phyloP scores from a whole-genome alignment of 2,329 filamentous ascomycete genomes.

The Neoascochyta sp. region DNA sequence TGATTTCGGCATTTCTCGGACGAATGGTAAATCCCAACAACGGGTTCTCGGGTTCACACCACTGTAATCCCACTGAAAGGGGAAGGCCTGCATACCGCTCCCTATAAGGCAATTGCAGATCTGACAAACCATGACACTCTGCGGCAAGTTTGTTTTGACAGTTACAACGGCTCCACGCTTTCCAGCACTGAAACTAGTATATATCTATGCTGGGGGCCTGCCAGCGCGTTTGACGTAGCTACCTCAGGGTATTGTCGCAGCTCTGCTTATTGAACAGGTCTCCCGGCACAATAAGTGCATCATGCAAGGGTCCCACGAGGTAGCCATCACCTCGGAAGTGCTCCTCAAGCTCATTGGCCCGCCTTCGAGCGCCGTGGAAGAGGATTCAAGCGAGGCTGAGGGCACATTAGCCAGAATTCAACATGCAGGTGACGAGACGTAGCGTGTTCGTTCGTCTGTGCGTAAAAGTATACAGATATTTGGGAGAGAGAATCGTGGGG shows the following conservation, averaged over 20 bases:
- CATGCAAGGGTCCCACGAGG: conserved; percentile 47
- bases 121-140: conserved; percentile 52
- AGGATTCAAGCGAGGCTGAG: conserved; percentile 47
- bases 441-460: conserved; percentile 42
- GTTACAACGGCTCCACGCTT: conserved; percentile 48
- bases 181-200: conserved; percentile 57
- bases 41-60: conserved; percentile 59
- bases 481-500: conserved; percentile 1
- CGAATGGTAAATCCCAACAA: conserved; percentile 58
- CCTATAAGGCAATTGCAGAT: too few relatives aligned
- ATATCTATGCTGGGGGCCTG: conserved; percentile 49
- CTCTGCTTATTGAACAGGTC: conserved; percentile 50
- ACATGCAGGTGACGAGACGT: conserved; percentile 45
- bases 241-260: conserved; percentile 50
- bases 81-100: conserved; percentile 2
- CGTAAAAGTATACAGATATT: conserved; percentile 33
- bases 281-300: conserved; percentile 48
- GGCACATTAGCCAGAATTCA: conserved; percentile 42
- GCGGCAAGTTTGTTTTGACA: conserved; percentile 53
- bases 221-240: conserved; percentile 63
- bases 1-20: conserved; percentile 54
- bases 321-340: conserved; percentile 36
- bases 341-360: conserved; percentile 42
- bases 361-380: conserved; percentile 43
- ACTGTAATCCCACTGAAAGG: conserved; percentile 46